phyloP scores from a whole-genome alignment of 1,139 yeast species.

The Yarrowia galli region DNA sequence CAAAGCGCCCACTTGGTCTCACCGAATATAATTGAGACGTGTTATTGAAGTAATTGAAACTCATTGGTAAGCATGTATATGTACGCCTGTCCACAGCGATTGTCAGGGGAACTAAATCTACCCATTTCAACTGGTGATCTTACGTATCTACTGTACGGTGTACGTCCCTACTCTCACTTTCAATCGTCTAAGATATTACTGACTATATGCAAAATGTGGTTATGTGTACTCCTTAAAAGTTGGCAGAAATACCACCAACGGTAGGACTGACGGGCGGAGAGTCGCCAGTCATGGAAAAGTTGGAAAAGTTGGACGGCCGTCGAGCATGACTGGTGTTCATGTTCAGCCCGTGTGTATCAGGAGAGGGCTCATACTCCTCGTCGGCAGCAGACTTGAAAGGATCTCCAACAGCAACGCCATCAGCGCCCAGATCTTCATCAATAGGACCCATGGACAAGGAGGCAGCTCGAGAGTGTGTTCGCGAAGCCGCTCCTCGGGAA shows the following conservation, averaged over 20 bases:
- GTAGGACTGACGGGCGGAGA: constrained; percentile 28
- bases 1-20: no score
- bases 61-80: no score
- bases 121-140: no score
- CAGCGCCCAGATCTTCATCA: constrained; percentile 3
- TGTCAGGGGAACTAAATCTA: no score
- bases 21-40: no score
- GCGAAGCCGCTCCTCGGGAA: constrained; percentile 10
- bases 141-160: no score
- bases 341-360: constrained; percentile 20
- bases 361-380: constrained; percentile 20
- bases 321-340: constrained; percentile 8
- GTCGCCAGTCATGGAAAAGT: constrained; percentile 16
- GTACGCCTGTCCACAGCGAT: no score
- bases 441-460: constrained; percentile 26
- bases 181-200: not conserved
- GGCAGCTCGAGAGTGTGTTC: constrained; percentile 25
- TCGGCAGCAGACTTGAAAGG: constrained; percentile 20
- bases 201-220: constrained; percentile 28
- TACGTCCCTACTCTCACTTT: no score
- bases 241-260: constrained; percentile 22
- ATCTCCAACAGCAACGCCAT: not conserved
- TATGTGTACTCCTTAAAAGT: not conserved
- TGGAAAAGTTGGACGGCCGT: constrained; percentile 17
- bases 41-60: no score